These are phyloP conservation scores for Nitzschia putrida DNA, from an alignment of 108 stramenopile species.

Conservation along the genomic window DNA sequence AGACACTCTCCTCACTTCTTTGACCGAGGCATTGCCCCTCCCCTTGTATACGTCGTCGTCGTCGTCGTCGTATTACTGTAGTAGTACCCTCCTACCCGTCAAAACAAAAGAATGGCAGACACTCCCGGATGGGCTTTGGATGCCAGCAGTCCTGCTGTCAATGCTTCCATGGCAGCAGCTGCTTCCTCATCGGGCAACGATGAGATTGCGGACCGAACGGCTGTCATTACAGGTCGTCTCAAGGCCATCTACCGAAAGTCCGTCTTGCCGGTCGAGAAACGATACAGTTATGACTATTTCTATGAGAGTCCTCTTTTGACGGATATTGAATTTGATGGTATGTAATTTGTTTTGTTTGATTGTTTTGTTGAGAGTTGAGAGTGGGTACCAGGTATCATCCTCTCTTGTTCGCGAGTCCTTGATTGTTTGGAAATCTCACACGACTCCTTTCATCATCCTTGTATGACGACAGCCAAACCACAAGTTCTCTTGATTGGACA, in stretches of 20 bases:
- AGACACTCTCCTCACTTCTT: no score
- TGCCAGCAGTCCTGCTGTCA: constrained; percentile 19
- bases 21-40: no score
- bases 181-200: constrained; percentile 12
- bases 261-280: constrained; percentile 82
- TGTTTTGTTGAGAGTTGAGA: not conserved
- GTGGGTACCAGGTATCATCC: no score
- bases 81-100: not conserved
- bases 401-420: not conserved
- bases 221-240: constrained; percentile 58
- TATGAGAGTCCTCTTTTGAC: constrained; percentile 81
- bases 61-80: no score
- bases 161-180: constrained; percentile 21
- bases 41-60: no score
- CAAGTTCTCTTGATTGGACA: constrained; percentile 96
- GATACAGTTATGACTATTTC: constrained; percentile 84
- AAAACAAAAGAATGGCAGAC: not conserved
- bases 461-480: constrained; percentile 88
- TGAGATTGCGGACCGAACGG: constrained; percentile 51
- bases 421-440: not conserved
- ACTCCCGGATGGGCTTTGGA: constrained; percentile 28
- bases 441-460: constrained; percentile 1
- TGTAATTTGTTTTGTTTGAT: constrained; percentile 9
- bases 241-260: constrained; percentile 77
- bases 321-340: constrained; percentile 87